Evolutionary conservation across 2,329 filamentous ascomycete species (phyloP).

Genomic region (Fusarium clavum): DNA sequence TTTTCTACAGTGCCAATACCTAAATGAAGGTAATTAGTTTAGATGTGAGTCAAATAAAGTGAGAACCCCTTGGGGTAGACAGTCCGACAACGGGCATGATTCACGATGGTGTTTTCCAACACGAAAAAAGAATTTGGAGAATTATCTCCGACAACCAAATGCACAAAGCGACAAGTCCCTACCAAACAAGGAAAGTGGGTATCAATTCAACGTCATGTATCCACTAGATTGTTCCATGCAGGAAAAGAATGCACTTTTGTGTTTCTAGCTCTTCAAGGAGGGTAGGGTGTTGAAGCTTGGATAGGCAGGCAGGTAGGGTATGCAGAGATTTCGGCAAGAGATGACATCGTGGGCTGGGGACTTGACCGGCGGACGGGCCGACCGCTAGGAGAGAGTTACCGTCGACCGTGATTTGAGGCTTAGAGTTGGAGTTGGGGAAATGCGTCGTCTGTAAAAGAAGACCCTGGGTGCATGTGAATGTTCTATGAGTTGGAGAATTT

Average conservation of each 20-base stretch:
- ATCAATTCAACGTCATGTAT: neutral
- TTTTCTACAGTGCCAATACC: conserved; percentile 4
- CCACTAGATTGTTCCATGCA: conserved; percentile 5
- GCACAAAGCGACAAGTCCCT: conserved; percentile 10
- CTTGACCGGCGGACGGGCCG: conserved; percentile 9
- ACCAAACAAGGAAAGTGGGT: conserved; percentile 30
- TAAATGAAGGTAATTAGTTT: neutral
- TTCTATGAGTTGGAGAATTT: neutral
- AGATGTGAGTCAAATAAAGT: conserved; percentile 7
- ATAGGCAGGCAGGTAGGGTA: neutral
- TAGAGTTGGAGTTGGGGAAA: neutral
- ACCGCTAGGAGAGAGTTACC: conserved; percentile 3
- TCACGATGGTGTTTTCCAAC: conserved; percentile 25
- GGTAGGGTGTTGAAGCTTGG: neutral
- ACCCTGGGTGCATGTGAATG: neutral
- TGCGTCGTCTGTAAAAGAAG: neutral
- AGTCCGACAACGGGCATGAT: conserved; percentile 18
- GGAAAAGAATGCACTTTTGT: neutral
- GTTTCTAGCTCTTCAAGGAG: neutral
- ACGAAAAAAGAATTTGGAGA: neutral
- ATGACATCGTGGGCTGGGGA: conserved; percentile 1
- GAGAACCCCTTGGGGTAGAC: conserved; percentile 3
- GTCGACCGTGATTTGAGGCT: neutral
- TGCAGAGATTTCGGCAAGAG: neutral
- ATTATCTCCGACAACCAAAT: conserved; percentile 16